phyloP scores from a whole-genome alignment of 768 basidiomycete genomes.

The Leccinum uliginosum region DNA sequence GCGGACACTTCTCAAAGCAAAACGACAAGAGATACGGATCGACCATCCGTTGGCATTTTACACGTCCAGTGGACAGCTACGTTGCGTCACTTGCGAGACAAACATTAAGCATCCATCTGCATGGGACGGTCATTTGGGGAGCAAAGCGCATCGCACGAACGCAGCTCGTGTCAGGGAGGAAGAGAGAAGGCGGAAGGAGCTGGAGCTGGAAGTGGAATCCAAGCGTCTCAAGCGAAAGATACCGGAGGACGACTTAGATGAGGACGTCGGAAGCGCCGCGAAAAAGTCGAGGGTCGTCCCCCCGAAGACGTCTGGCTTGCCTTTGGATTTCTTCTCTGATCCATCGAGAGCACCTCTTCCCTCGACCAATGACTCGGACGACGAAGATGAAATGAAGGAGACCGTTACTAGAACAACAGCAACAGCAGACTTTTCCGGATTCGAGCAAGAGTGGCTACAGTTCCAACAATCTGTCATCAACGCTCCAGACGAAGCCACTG shows the following conservation, averaged over 20 bases:
- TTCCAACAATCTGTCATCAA: constrained; percentile 67
- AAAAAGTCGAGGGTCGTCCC: constrained; percentile 30
- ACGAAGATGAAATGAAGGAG: constrained; percentile 34
- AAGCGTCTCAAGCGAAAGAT: constrained; percentile 33
- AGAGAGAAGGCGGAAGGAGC: constrained; percentile 39
- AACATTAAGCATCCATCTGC: constrained; percentile 71
- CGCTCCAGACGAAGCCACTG: constrained; percentile 45
- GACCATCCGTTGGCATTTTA: constrained; percentile 73
- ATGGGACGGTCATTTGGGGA: constrained; percentile 86
- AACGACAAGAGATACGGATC: constrained; percentile 70
- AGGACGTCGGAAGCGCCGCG: constrained; percentile 19
- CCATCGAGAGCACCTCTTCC: constrained; percentile 47
- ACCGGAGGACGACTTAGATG: constrained; percentile 24
- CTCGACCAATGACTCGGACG: constrained; percentile 35
- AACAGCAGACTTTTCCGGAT: not conserved
- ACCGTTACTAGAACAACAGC: not conserved
- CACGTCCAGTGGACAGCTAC: constrained; percentile 58
- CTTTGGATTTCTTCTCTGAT: constrained; percentile 80
- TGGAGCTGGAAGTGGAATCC: constrained; percentile 34
- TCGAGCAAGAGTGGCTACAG: constrained; percentile 65
- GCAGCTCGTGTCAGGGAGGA: constrained; percentile 56
- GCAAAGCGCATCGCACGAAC: constrained; percentile 71
- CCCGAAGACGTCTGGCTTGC: constrained; percentile 36
- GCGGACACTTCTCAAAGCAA: constrained; percentile 78
- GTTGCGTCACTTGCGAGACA: constrained; percentile 61